Percentiles rank a stretch among this genome's conserved stretches.
Conservation (phyloP, 352 stramenopile species). For the Phytopythium mirpurense region DNA sequence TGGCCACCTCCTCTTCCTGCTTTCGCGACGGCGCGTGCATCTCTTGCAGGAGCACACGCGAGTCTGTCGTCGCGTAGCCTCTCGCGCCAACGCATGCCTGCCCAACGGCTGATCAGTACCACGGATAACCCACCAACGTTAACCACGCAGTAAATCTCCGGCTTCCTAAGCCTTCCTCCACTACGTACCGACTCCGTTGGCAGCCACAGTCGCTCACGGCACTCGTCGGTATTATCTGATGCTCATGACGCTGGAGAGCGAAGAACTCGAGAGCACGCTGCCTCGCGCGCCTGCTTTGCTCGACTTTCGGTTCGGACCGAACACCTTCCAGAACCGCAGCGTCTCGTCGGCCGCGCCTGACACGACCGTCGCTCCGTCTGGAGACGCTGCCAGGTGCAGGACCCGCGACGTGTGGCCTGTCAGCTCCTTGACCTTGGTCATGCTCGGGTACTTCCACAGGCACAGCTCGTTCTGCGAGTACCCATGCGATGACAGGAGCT, state of each 20-base stretch:
- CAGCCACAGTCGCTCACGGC: not conserved
- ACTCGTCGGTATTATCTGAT: slow-evolving; percentile 51
- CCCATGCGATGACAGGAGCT: slow-evolving; percentile 96
- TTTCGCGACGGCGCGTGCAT: not conserved
- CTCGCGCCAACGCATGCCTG: not conserved
- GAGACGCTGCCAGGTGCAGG: slow-evolving; percentile 95
- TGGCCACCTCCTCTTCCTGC: not conserved
- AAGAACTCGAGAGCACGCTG: slow-evolving; percentile 53
- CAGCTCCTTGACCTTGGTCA: slow-evolving; percentile 97
- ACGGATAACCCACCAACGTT: too few relatives aligned
- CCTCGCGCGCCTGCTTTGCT: slow-evolving; percentile 51
- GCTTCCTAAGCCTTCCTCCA: too few relatives aligned
- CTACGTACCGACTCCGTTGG: not conserved
- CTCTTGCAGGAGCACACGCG: not conserved
- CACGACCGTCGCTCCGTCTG: slow-evolving; percentile 95
- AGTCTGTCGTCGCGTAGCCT: too few relatives aligned
- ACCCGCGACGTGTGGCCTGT: slow-evolving; percentile 96
- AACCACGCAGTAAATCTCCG: too few relatives aligned
- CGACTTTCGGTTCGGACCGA: slow-evolving; percentile 85
- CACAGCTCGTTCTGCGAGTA: slow-evolving; percentile 98
- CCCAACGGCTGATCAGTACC: not conserved
- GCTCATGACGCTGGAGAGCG: slow-evolving; percentile 76
- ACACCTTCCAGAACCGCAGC: slow-evolving; percentile 99
- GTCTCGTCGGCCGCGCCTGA: slow-evolving; percentile 98
- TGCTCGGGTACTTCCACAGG: slow-evolving; percentile 99